These are phyloP conservation scores for Globisporangium paroecandrum DNA, from an alignment of 352 stramenopile genomes.

Conservation along the genomic window DNA sequence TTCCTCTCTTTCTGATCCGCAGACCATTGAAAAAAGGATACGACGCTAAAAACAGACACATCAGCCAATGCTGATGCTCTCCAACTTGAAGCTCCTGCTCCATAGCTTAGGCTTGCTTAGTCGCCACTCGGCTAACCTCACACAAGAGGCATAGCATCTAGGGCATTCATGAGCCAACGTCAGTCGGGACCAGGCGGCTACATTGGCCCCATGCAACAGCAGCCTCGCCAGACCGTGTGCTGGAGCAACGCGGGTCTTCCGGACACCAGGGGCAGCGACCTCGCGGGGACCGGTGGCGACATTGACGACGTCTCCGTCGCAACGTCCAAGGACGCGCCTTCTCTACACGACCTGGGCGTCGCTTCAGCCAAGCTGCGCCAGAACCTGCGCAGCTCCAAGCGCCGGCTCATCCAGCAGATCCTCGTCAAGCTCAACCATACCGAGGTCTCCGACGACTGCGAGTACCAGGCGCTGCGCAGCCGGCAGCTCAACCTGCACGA, in stretches of 20 bases:
- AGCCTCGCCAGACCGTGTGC: slow-evolving; percentile 7
- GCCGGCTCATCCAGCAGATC: slow-evolving; percentile 42
- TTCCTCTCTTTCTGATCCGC: background rate
- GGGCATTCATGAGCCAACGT: background rate
- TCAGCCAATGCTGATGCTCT: background rate
- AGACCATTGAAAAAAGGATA: background rate
- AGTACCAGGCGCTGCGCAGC: slow-evolving; percentile 32
- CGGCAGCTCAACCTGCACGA: slow-evolving; percentile 32
- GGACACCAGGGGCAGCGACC: background rate
- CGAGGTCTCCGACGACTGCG: slow-evolving; percentile 33
- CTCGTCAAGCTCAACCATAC: slow-evolving; percentile 41
- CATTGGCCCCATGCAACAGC: slow-evolving; percentile 7
- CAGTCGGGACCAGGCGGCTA: background rate
- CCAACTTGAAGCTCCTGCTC: background rate
- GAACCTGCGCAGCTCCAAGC: slow-evolving; percentile 39
- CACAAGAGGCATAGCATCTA: background rate
- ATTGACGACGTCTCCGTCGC: background rate
- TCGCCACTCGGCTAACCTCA: background rate
- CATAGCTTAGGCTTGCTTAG: background rate
- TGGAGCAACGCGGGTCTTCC: slow-evolving; percentile 16
- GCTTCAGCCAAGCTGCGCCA: slow-evolving; percentile 22
- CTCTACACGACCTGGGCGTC: background rate
- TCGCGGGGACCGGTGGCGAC: background rate
- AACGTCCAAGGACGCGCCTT: background rate
- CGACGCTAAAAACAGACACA: background rate